phyloP scores from a whole-genome alignment of 148 eudicot species.

The Nepenthes mirabilis region DNA sequence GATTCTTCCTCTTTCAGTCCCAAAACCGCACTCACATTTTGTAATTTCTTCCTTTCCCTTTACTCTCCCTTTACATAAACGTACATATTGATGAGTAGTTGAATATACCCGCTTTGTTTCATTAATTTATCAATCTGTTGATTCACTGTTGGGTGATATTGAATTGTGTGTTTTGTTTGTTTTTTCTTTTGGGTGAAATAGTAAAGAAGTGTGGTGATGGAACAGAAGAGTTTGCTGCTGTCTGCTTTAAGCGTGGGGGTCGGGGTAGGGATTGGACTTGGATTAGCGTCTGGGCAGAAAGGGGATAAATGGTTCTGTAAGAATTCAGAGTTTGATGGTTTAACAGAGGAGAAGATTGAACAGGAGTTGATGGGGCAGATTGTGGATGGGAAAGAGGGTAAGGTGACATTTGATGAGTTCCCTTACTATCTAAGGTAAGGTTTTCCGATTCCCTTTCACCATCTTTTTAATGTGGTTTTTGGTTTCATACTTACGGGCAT shows the following conservation, averaged over 20 bases:
- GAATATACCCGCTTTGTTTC: no score
- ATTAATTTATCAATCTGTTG: no score
- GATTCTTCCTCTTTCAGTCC: no score
- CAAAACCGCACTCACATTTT: no score
- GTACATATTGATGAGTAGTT: no score
- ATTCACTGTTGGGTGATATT: no score
- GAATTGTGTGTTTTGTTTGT: no score
- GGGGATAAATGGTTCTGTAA: constrained; percentile 57
- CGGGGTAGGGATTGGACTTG: constrained; percentile 79
- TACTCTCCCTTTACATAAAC: no score
- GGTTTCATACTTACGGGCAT: no score
- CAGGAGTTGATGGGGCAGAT: constrained; percentile 40
- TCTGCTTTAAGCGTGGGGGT: constrained; percentile 87
- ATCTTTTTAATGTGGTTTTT: neutral
- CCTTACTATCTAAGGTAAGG: constrained; percentile 71
- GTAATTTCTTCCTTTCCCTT: no score
- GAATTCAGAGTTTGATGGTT: constrained; percentile 24
- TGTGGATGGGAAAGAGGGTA: constrained; percentile 40
- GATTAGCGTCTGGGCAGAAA: constrained; percentile 54
- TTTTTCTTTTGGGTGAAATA: no score
- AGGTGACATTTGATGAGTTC: constrained; percentile 54
- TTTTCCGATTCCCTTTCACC: neutral
- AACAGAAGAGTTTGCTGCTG: constrained; percentile 53
- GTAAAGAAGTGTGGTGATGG: constrained; percentile 24
- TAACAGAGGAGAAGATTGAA: constrained; percentile 55